Conservation (phyloP, 108 stramenopile genomes). For the Halocafeteria seosinensis region DNA sequence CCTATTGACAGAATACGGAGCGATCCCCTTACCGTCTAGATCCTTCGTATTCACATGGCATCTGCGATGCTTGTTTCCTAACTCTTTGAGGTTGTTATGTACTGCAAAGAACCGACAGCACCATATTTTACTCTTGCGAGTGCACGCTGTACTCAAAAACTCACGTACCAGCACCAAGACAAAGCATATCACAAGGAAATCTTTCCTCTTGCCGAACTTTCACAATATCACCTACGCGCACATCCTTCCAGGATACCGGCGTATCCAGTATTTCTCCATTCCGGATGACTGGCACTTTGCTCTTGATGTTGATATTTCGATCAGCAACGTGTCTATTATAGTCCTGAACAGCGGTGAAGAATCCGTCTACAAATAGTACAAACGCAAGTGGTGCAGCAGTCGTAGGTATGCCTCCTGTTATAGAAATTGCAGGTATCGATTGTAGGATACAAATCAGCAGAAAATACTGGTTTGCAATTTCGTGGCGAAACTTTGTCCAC, state of each 20-base stretch:
- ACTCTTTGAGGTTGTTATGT: no score
- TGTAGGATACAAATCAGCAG: conserved; percentile 16
- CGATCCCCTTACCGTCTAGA: not conserved
- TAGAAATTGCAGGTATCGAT: conserved; percentile 2
- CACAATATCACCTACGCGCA: not conserved
- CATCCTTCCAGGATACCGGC: not conserved
- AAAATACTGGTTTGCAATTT: conserved; percentile 11
- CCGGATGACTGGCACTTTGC: not conserved
- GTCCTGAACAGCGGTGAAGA: conserved; percentile 16
- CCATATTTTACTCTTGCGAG: no score
- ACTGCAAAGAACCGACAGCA: no score
- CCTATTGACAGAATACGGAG: no score
- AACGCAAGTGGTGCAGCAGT: conserved; percentile 8
- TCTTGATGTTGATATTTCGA: not conserved
- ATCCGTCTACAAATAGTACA: conserved; percentile 11
- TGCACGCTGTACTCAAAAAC: no score
- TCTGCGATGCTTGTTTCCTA: not conserved
- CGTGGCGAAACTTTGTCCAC: not conserved
- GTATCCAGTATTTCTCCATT: no score
- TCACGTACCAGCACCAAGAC: not conserved
- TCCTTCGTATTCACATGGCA: not conserved
- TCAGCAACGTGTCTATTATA: conserved; percentile 3
- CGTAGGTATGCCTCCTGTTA: conserved; percentile 18
- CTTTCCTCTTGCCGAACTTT: not conserved
- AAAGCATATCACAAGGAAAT: not conserved